Percentiles rank a stretch among this genome's conserved stretches.
phyloP scores from a whole-genome alignment of 2,329 filamentous ascomycete species.

The Achaetomium macrosporum region DNA sequence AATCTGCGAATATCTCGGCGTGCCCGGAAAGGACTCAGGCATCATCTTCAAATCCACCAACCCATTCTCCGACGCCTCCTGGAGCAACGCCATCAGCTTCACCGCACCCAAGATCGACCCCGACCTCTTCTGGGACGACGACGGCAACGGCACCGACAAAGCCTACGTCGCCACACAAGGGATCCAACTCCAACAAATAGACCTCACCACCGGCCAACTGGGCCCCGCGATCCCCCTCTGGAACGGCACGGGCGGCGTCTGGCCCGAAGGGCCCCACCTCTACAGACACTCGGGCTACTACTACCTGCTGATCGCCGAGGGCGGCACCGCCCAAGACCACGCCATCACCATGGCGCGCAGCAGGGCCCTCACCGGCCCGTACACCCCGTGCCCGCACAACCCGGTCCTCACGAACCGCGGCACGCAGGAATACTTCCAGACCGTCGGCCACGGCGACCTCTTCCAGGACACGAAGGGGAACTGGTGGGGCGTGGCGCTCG shows the following conservation, averaged over 20 bases:
- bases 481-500: constrained; percentile 48
- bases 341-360: constrained; percentile 43
- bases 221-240: constrained; percentile 33
- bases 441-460: constrained; percentile 40
- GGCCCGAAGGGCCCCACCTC: constrained; percentile 51
- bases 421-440: constrained; percentile 37
- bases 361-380: constrained; percentile 37
- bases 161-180: constrained; percentile 33
- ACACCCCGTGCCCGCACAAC: constrained; percentile 36
- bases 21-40: constrained; percentile 10
- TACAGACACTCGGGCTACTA: constrained; percentile 53
- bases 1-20: constrained; percentile 28
- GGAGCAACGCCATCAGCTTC: constrained; percentile 44
- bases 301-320: constrained; percentile 54
- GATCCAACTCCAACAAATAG: constrained; percentile 29
- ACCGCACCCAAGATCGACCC: constrained; percentile 45
- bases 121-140: constrained; percentile 39
- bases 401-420: constrained; percentile 40
- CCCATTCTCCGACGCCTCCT: constrained; percentile 34
- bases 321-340: constrained; percentile 54
- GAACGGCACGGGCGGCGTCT: constrained; percentile 39
- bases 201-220: constrained; percentile 33
- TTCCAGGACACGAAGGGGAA: constrained; percentile 40
- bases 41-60: constrained; percentile 38
- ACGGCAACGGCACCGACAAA: constrained; percentile 22